Conservation (phyloP, 257 asterid species). For the Przewalskia tangutica region DNA sequence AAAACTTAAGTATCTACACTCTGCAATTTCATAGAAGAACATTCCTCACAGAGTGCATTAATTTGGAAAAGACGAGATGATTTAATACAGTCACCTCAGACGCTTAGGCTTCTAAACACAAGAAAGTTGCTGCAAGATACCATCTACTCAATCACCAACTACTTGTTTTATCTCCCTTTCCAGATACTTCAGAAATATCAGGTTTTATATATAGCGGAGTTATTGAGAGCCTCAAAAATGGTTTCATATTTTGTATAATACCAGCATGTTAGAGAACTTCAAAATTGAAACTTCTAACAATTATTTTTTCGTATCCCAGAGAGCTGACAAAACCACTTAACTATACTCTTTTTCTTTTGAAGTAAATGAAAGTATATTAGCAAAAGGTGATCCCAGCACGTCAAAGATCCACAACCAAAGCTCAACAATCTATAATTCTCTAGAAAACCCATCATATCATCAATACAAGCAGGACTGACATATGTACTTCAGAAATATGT, state of each 20-base stretch:
- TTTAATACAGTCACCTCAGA: background rate
- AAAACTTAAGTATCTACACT: background rate
- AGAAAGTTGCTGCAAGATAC: background rate
- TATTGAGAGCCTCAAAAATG: background rate
- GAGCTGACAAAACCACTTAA: background rate
- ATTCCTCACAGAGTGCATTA: background rate
- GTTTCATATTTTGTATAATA: background rate
- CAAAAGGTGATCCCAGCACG: background rate
- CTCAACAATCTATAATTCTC: background rate
- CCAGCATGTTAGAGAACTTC: background rate
- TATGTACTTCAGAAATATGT: background rate
- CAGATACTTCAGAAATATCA: background rate
- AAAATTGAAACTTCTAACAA: background rate
- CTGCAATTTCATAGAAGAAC: background rate
- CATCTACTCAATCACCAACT: background rate
- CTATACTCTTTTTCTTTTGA: background rate
- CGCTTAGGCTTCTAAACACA: background rate
- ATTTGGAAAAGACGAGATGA: background rate
- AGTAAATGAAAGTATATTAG: background rate
- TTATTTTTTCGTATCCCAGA: background rate
- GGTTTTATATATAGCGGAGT: background rate
- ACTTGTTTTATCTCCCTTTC: background rate
- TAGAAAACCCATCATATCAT: background rate
- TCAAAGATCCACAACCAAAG: background rate
- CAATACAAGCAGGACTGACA: background rate